Conservation (phyloP, 2,329 filamentous ascomycete genomes). For the Fusarium abutilonis region DNA sequence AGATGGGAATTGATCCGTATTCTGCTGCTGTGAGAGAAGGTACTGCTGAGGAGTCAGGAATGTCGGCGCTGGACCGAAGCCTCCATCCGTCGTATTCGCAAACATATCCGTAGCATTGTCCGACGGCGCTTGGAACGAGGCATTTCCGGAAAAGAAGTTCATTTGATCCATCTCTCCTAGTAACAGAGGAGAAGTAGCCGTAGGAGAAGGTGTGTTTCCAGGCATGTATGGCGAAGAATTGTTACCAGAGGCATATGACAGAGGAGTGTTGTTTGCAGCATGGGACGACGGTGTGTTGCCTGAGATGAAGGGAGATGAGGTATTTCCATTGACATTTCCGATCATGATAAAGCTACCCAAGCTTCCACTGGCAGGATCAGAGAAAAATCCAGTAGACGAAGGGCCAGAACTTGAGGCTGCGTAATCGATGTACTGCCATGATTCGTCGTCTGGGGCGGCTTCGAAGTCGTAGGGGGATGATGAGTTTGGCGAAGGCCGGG, state of each 20-base stretch:
- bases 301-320: conserved; percentile 26
- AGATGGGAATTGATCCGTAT: conserved; percentile 36
- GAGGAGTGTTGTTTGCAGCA: conserved; percentile 38
- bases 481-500: conserved; percentile 52
- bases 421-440: conserved; percentile 57
- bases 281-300: conserved; percentile 25
- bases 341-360: conserved; percentile 62
- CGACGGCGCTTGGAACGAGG: conserved; percentile 44
- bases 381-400: conserved; percentile 57
- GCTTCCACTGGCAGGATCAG: conserved; percentile 62
- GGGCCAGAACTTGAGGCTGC: conserved; percentile 49
- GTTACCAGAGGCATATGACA: conserved; percentile 14
- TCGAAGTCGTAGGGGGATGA: conserved; percentile 55
- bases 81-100: conserved; percentile 46
- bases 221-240: conserved; percentile 32
- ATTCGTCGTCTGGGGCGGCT: conserved; percentile 55
- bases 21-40: conserved; percentile 51
- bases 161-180: conserved; percentile 53
- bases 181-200: conserved; percentile 55
- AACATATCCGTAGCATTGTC: conserved; percentile 45
- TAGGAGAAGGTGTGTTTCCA: conserved; percentile 44
- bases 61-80: conserved; percentile 47
- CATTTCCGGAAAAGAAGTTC: conserved; percentile 49
- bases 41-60: conserved; percentile 54
- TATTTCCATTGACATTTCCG: conserved; percentile 47